Percentiles rank a stretch among this genome's conserved stretches.
These are phyloP conservation scores for Colletotrichum sp. DNA, from an alignment of 2,329 filamentous ascomycete species.

Conservation along the genomic window DNA sequence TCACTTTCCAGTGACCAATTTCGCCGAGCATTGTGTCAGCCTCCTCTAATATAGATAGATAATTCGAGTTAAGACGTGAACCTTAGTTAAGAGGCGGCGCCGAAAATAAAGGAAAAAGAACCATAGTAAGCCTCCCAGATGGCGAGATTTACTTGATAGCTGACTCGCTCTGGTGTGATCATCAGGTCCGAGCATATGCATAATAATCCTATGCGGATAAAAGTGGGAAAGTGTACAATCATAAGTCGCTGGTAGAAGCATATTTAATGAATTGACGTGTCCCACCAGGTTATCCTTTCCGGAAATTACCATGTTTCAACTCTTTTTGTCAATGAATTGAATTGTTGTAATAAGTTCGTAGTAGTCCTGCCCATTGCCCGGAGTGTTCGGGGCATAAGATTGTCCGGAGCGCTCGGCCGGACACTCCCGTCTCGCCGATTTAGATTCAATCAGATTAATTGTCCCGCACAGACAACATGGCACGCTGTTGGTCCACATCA, in stretches of 20 bases:
- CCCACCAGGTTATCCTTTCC: background rate
- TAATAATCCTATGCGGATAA: background rate
- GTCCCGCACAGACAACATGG: background rate
- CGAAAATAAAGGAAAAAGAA: background rate
- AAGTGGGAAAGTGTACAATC: accelerated
- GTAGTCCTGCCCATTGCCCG: background rate
- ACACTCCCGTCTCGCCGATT: background rate
- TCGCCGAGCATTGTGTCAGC: background rate
- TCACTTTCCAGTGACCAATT: background rate
- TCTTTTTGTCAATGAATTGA: background rate
- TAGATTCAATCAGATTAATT: background rate
- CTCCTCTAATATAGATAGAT: background rate
- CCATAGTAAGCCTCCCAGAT: background rate
- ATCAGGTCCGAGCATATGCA: background rate
- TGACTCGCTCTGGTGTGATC: background rate
- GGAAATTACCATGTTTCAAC: background rate
- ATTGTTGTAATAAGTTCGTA: background rate
- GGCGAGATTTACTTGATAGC: background rate
- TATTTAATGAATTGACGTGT: background rate
- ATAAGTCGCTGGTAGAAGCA: background rate
- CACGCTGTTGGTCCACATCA: background rate
- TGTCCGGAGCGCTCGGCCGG: background rate
- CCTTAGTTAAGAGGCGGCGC: background rate
- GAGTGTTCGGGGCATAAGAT: background rate
- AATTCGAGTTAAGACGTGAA: background rate